Evolutionary conservation across 257 asterid genomes (phyloP).

Genomic region (Solanum clarkiae): DNA sequence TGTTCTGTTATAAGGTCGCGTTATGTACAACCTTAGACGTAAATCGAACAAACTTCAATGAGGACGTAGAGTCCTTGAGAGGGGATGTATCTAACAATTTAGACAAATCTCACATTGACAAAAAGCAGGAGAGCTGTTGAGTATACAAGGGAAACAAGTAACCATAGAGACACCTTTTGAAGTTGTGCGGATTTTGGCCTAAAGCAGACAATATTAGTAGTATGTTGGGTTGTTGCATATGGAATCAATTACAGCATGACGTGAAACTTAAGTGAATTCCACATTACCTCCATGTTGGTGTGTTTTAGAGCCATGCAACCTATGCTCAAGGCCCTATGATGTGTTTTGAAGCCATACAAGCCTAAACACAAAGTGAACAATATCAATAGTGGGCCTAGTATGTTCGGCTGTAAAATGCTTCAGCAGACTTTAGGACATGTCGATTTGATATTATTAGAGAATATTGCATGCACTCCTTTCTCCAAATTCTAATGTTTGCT

Average conservation of each 20-base stretch:
- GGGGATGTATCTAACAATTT: not conserved
- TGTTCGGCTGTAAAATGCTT: not conserved
- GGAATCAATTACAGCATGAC: not conserved
- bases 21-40: not conserved
- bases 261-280: not conserved
- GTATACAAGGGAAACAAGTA: not conserved
- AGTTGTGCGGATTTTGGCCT: not conserved
- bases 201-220: not conserved
- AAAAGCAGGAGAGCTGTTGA: not conserved
- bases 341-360: not conserved
- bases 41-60: not conserved
- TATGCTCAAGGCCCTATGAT: not conserved
- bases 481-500: not conserved
- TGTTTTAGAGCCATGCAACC: not conserved
- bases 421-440: not conserved
- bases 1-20: not conserved
- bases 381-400: not conserved
- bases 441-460: not conserved
- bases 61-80: not conserved
- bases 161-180: not conserved
- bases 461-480: not conserved
- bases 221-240: not conserved
- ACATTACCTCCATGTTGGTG: not conserved
- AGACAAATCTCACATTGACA: not conserved
- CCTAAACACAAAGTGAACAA: not conserved